Evolutionary conservation across 164 flowering plant species (phyloP).

Genomic region (Aristolochia californica): DNA sequence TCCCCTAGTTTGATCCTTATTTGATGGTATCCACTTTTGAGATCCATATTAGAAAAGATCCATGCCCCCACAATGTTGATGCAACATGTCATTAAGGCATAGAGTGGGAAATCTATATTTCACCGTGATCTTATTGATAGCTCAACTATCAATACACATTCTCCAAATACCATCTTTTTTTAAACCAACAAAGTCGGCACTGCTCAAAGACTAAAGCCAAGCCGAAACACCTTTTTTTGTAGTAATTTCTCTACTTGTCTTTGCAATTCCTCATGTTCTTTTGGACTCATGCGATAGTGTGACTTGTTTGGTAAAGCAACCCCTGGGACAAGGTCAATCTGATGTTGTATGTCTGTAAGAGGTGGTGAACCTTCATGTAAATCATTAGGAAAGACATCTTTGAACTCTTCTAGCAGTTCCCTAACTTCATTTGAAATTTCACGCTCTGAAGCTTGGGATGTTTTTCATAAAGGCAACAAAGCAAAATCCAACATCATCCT

Average conservation of each 20-base stretch:
- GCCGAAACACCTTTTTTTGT: too few relatives aligned
- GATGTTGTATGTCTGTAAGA: too few relatives aligned
- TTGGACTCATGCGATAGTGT: neutral
- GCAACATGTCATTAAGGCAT: neutral
- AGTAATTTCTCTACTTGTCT: neutral
- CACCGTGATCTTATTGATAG: neutral
- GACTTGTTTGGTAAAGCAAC: neutral
- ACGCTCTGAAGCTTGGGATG: too few relatives aligned
- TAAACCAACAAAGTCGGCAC: neutral
- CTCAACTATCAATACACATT: neutral
- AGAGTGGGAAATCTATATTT: neutral
- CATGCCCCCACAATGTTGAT: neutral
- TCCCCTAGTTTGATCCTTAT: too few relatives aligned
- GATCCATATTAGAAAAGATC: too few relatives aligned
- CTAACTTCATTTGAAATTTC: too few relatives aligned
- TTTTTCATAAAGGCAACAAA: too few relatives aligned
- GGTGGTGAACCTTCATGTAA: too few relatives aligned
- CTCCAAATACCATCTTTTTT: slow-evolving; percentile 1
- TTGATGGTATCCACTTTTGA: too few relatives aligned
- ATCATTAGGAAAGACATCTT: too few relatives aligned
- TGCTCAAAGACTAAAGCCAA: neutral
- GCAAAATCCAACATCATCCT: too few relatives aligned
- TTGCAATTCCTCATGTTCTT: neutral
- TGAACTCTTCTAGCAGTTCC: too few relatives aligned
- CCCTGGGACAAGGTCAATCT: neutral